Evolutionary conservation across 2,329 filamentous ascomycete species (phyloP), one percentile per base, ranked within the genome.

Genomic region (Chalaropsis ovoidea): DNA sequence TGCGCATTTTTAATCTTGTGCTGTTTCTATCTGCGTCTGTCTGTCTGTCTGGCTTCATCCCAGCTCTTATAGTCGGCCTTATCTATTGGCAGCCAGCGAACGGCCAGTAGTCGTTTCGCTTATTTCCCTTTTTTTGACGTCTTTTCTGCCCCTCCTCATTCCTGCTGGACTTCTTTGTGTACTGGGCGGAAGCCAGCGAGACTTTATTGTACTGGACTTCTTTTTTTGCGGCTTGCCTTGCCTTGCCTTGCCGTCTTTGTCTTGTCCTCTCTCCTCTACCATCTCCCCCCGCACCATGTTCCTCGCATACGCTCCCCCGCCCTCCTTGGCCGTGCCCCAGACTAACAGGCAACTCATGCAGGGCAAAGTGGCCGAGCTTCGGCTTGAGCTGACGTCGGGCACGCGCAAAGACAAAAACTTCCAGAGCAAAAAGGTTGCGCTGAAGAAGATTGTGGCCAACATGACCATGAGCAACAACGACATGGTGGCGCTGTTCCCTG

Each of bases 381-480:
- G 94, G 75, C 85, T 89, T 75, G 94, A 99, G 80, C 84, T 99
- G 74, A 92, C 91, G 77, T 61, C 62, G 35, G 90, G 87, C 76
- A 88, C 89, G 70, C 96, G 95, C 81, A 99, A 97, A 80, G 94
- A 99, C 79, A 97, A 96, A 83, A 96, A 95, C 78, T 88, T 90
- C 77, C 83, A 87, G 56, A 85, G 86, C 70, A 99, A 97, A 82
- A 97, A 97, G 83, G 95, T 96, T 73, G 92, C 94, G 11, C 82
- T 99, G 69, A 99, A 99, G 83, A 96, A 96, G 82, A 97, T 99
- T 71, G 94, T 99, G 71, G 94, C 94, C 75, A 99, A 99, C 75
- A 99, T 99, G 94, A 99, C 94, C 70, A 99, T 99, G 94, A 97
- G 93, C 83, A 99, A 99, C 78, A 99, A 97, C 74, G 94, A 99